These are phyloP conservation scores for Hemerocallis citrina DNA, from an alignment of 106 monocot species.

Conservation along the genomic window DNA sequence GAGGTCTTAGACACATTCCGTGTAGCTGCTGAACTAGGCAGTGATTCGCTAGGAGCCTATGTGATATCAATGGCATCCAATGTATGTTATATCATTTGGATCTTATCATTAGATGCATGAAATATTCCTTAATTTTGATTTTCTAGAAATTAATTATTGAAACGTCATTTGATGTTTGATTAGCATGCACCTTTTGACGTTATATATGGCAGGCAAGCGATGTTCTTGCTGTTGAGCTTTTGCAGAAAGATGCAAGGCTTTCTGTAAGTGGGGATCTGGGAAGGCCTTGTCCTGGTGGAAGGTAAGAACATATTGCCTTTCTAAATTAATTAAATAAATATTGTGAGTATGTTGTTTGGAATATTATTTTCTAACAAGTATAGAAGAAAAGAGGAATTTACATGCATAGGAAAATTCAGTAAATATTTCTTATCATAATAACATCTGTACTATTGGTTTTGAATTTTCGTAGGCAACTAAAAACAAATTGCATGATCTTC, in stretches of 20 bases:
- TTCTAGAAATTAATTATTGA: not conserved
- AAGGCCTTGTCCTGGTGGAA: constrained; percentile 77
- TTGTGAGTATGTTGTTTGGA: not conserved
- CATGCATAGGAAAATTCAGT: not conserved
- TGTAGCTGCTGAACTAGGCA: constrained; percentile 88
- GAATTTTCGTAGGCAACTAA: not conserved
- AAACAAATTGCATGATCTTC: not conserved
- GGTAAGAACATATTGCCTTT: constrained; percentile 40
- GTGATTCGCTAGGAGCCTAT: constrained; percentile 82
- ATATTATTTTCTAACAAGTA: not conserved
- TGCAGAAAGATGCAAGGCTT: constrained; percentile 89
- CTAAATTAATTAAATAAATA: too few relatives aligned
- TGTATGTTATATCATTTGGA: constrained; percentile 32
- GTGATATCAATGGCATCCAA: constrained; percentile 97
- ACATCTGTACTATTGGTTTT: not conserved
- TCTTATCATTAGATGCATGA: not conserved
- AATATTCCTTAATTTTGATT: not conserved
- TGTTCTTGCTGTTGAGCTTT: constrained; percentile 79
- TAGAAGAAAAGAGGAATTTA: not conserved
- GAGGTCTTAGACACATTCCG: constrained; percentile 86
- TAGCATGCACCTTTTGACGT: constrained; percentile 8
- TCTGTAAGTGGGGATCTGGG: constrained; percentile 71
- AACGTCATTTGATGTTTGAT: not conserved
- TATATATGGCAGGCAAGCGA: constrained; percentile 73
- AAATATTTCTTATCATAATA: not conserved